Base-by-base conservation (phyloP, 2,329 filamentous ascomycete species). In the Sarocladiaceae sp. region DNA sequence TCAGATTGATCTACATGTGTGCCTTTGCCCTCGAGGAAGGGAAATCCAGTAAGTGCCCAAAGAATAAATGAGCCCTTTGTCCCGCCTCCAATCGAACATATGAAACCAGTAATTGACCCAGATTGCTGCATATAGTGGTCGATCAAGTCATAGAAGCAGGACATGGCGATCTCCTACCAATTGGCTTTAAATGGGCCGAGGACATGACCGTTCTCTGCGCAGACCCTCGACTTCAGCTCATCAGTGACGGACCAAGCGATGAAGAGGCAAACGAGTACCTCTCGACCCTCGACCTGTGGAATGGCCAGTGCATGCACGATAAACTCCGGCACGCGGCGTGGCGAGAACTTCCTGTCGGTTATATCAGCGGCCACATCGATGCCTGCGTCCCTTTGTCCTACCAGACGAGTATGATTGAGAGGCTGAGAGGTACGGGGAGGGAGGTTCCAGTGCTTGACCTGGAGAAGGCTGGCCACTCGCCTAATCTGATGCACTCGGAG, bases 31-130 rank as follows among this genome's bases (percentile, higher is more conserved):
- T 37, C 3, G 12, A 20, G 5, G 32, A 24, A n/a, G 21, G 32
- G 15, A 12, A 21, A 10, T 35, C 43, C 31, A 44, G 31, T 44
- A 29, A 35, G 20, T 29, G n/a, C n/a, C n/a, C n/a, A n/a, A n/a
- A n/a, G n/a, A n/a, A n/a, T n/a, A n/a, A n/a, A n/a, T n/a, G n/a
- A n/a, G n/a, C n/a, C n/a, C n/a, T n/a, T n/a, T n/a, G n/a, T n/a
- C n/a, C n/a, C n/a, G n/a, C n/a, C n/a, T n/a, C n/a, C n/a, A n/a
- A n/a, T n/a, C n/a, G n/a, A n/a, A n/a, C 26, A 29, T 29, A 29
- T 29, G 26, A 13, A 29, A n/a, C n/a, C n/a, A n/a, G n/a, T n/a
- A n/a, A n/a, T n/a, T n/a, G n/a, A n/a, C n/a, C n/a, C n/a, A n/a
- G n/a, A n/a, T n/a, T n/a, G 26, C 26, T 13, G 26, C 13, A 29